Base-by-base conservation (phyloP, 2,329 filamentous ascomycete species). In the Microcyclospora tardicrescens region DNA sequence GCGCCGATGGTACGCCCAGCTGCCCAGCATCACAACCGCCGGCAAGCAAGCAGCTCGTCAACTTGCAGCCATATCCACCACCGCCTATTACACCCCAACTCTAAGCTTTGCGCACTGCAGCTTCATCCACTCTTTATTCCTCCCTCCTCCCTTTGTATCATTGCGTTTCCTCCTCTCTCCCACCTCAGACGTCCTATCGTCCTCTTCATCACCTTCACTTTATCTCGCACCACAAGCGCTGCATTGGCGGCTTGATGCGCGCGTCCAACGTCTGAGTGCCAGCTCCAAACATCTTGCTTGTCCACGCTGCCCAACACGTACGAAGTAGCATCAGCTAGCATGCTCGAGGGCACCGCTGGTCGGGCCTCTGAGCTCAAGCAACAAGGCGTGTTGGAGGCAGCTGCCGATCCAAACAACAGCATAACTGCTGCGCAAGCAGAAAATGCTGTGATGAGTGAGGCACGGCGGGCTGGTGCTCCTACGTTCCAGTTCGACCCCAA, bases 401-500 rank as follows among this genome's bases (percentile, higher is more conserved):
- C 86, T 39, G 71, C 70, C 44, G 73, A 93, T 58, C 77, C 83
- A 28, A 63, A 82, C 50, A 81, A 71, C 57, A 65, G 62, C 33
- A 72, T 86, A 47, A 74, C 76, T 1, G 69, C 84, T 34, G 73
- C 81, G 31, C 77, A 79, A 46, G 83, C 83, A 27, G 73, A 93
- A 63, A 70, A 74, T 49, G 74, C 75, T 52, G 72, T 95, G 35
- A 71, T 93, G 16, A 69, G 83, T 38, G 79, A 93, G 60, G 84
- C 84, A 49, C 76, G 72, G 54, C 80, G 81, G 53, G 84, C 81
- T 10, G 91, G 91, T 32, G 75, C 81, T 16, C 66, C 79, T 24
- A 87, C 85, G 46, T 91, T 83, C 58, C 75, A 79, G 45, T 98
- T 96, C 64, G 74, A 98, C 57, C 85, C 91, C 1, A 66, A 94